phyloP scores from a whole-genome alignment of 2,329 filamentous ascomycete genomes.

The Diaporthe destruens region DNA sequence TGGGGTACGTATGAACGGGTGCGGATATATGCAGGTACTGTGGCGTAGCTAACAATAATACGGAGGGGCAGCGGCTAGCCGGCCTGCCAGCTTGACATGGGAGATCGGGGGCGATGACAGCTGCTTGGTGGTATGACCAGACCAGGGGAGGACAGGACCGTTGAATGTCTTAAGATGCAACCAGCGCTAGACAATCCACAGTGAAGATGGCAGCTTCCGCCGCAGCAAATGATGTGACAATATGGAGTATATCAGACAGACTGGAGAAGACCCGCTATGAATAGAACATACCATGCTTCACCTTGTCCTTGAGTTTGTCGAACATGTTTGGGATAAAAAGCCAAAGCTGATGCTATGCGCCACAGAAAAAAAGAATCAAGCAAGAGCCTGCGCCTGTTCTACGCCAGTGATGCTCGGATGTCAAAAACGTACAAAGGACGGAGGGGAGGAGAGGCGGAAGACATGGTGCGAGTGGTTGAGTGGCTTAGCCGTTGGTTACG shows the following conservation, averaged over 20 bases:
- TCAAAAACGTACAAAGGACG: slow-evolving; percentile 8
- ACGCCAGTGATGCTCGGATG: slow-evolving; percentile 9
- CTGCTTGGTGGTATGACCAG: slow-evolving; percentile 15
- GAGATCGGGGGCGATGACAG: slow-evolving; percentile 28
- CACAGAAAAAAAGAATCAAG: background rate
- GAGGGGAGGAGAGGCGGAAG: background rate
- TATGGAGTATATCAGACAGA: slow-evolving; percentile 35
- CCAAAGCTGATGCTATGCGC: background rate
- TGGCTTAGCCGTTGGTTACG: slow-evolving; percentile 30
- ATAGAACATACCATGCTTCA: slow-evolving; percentile 30
- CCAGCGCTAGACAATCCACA: background rate
- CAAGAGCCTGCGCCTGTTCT: background rate
- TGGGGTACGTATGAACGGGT: slow-evolving; percentile 23
- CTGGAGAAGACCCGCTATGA: slow-evolving; percentile 17
- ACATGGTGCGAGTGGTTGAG: background rate
- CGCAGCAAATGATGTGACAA: slow-evolving; percentile 24
- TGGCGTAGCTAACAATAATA: slow-evolving; percentile 13
- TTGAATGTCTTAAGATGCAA: background rate
- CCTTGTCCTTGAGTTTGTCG: slow-evolving; percentile 24
- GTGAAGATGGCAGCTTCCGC: slow-evolving; percentile 12
- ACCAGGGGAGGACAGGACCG: slow-evolving; percentile 6
- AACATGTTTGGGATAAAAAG: slow-evolving; percentile 12
- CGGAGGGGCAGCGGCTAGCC: slow-evolving; percentile 31
- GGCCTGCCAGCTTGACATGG: slow-evolving; percentile 16
- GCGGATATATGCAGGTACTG: slow-evolving; percentile 25